Base-by-base conservation (phyloP, 1,284 basidiomycete species). In the Pseudozyma pruni region DNA sequence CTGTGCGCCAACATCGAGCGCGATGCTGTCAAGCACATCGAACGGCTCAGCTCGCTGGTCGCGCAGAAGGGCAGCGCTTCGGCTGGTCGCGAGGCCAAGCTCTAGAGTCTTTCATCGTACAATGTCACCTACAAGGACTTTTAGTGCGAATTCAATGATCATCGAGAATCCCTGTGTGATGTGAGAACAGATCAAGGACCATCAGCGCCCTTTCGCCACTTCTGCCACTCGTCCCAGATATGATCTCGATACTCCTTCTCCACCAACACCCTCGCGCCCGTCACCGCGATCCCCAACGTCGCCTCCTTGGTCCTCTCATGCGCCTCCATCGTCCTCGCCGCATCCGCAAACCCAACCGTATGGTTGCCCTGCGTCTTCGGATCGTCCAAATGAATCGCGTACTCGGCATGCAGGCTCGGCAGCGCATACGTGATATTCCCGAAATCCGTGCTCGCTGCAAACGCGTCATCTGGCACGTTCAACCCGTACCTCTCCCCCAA, bases 21-120 rank as follows among this genome's bases (percentile, higher is more conserved):
- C 48, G 93, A 94, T 76, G 90, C 90, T 1, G 90, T 92, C 82
- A 87, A 87, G 47, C 86, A 89, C 56, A 89, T 94, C 53, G 84
- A 83, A 32, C 49, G 66, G 3, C 23, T 76, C 29, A 51, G 59
- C 48, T 14, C 49, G 16, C 54, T 75, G 13, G 67, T 68, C 2
- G 59, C 62, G 39, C 63, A 67, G 11, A 66, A 59, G 47, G 50
- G 50, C 14, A 67, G 69, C 55, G 56, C 35, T 41, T 20, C 48
- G 8, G 46, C 58, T n/a, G 58, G 38, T 39, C 62, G 69, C 19
- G 46, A 40, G 11, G 42, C 62, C 4, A 66, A 72, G 48, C 58
- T 72, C 34, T 72, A 63, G 53, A 57, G 8, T 25, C 9, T 4
- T 31, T 10, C 27, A 29, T 38, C 16, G 19, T n/a, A 35, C 17